Conservation (phyloP, 1,284 basidiomycete genomes). For the Marasmius tenuissimus region DNA sequence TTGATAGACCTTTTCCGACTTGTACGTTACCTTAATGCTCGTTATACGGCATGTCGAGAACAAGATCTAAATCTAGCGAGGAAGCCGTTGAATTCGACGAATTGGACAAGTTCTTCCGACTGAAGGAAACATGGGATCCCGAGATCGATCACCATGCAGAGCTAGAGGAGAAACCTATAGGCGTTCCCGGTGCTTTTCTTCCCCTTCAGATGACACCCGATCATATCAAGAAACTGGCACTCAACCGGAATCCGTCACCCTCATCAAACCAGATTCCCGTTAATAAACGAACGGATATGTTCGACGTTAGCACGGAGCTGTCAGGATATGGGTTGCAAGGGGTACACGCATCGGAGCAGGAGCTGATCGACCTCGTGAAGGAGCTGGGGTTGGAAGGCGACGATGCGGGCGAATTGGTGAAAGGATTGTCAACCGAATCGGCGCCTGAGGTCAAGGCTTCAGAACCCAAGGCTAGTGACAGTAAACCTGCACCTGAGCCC, state of each 20-base stretch:
- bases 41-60: conserved; percentile 6
- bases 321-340: conserved; percentile 72
- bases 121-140: conserved; percentile 63
- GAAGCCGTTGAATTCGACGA: conserved; percentile 78
- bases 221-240: conserved; percentile 40
- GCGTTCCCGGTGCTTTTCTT: conserved; percentile 73
- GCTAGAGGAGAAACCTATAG: conserved; percentile 57
- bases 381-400: conserved; percentile 74
- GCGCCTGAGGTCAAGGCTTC: neutral
- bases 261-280: conserved; percentile 44
- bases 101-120: conserved; percentile 67
- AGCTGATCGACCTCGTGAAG: conserved; percentile 63
- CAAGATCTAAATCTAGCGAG: conserved; percentile 47
- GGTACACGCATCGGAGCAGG: conserved; percentile 73
- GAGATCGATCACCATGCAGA: conserved; percentile 51
- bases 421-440: conserved; percentile 42
- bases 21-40: conserved; percentile 37
- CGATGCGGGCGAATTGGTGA: conserved; percentile 68
- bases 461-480: neutral
- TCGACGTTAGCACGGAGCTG: conserved; percentile 67
- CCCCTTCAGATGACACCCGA: conserved; percentile 80
- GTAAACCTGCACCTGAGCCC: neutral
- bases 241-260: conserved; percentile 42
- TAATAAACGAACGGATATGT: conserved; percentile 50
- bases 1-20: conserved; percentile 52